phyloP scores from a whole-genome alignment of 108 stramenopile genomes.

The Nitzschia sp. region DNA sequence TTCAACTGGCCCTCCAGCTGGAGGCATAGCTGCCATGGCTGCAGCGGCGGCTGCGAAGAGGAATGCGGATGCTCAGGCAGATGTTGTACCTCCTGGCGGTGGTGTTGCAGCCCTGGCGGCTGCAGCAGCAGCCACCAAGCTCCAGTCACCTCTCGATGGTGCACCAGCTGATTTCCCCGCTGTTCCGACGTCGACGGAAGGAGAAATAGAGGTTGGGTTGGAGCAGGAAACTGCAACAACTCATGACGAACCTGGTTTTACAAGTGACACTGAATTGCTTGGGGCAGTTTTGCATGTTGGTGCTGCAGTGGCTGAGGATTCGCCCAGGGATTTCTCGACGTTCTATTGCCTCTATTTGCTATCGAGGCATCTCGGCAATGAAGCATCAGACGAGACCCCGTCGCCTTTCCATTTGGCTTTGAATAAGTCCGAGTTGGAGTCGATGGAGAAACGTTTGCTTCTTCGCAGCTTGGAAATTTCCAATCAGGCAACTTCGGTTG shows the following conservation, averaged over 20 bases:
- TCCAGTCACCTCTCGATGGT: slow-evolving; percentile 1
- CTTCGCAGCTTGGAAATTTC: slow-evolving; percentile 31
- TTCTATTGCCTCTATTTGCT: slow-evolving; percentile 39
- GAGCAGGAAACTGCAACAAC: too few species aligned
- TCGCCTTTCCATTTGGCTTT: not conserved
- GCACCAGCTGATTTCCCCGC: slow-evolving; percentile 23
- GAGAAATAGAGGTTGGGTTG: too few species aligned
- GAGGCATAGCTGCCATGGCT: slow-evolving; percentile 15
- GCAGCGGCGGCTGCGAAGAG: slow-evolving; percentile 17
- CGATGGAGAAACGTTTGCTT: slow-evolving; percentile 19
- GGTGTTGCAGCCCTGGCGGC: slow-evolving; percentile 35
- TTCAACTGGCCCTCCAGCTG: slow-evolving; percentile 3
- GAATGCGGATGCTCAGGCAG: not conserved
- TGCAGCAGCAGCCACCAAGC: slow-evolving; percentile 17
- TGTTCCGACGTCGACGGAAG: not conserved
- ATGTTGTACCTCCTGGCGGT: not conserved
- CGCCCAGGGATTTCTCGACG: slow-evolving; percentile 36
- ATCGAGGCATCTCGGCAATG: not conserved
- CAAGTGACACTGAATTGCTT: not conserved
- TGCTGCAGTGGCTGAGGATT: slow-evolving; percentile 7
- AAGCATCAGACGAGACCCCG: not conserved
- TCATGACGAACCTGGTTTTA: too few species aligned
- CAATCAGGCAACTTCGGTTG: slow-evolving; percentile 44
- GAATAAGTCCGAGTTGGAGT: not conserved
- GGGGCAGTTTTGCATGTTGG: slow-evolving; percentile 10